These are phyloP conservation scores for Vigna radiata DNA, from an alignment of 306 rosid genomes.

Conservation along the genomic window DNA sequence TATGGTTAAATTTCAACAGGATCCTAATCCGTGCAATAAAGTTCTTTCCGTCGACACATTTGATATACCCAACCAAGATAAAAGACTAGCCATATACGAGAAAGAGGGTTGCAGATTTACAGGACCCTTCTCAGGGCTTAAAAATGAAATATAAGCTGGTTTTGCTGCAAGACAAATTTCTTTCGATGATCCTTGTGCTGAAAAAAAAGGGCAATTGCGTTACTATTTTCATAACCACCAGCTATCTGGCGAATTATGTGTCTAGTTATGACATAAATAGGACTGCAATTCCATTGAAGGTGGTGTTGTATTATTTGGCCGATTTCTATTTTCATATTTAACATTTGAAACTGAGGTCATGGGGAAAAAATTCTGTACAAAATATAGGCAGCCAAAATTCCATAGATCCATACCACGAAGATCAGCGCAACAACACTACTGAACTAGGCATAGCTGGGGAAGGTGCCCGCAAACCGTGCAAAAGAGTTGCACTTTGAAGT, in stretches of 20 bases:
- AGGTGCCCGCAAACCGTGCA: constrained; percentile 36
- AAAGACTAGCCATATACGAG: neutral
- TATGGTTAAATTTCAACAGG: no score
- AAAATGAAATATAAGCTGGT: neutral
- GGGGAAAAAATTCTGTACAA: constrained; percentile 61
- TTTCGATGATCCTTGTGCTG: neutral
- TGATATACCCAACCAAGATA: no score
- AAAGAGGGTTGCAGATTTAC: no score
- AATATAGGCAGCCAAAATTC: constrained; percentile 61
- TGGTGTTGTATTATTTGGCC: constrained; percentile 61
- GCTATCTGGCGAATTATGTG: neutral
- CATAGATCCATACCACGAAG: constrained; percentile 45
- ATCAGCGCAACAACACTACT: neutral
- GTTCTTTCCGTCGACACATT: no score
- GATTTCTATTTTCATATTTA: constrained; percentile 54
- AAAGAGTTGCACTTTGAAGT: constrained; percentile 41
- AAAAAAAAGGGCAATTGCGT: neutral
- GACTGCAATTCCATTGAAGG: constrained; percentile 36
- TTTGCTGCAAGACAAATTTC: neutral
- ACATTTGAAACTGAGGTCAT: constrained; percentile 54
- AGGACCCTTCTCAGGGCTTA: no score
- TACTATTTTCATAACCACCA: neutral
- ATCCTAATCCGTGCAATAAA: no score
- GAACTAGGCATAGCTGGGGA: constrained; percentile 43
- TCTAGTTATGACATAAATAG: neutral